These are phyloP conservation scores for Bidens hawaiensis DNA, from an alignment of 140 eudicot species.

Conservation along the genomic window DNA sequence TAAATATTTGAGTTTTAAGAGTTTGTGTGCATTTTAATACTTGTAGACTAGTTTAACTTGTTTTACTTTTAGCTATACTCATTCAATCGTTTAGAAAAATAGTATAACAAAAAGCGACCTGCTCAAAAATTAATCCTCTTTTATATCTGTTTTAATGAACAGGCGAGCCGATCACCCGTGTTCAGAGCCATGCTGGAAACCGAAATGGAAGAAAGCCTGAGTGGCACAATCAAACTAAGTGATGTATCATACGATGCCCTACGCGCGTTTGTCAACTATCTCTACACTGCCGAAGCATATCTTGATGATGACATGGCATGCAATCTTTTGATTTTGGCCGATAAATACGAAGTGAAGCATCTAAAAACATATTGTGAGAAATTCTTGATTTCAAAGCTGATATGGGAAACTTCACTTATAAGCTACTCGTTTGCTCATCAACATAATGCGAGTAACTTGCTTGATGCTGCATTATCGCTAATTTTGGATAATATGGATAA, in stretches of 20 bases:
- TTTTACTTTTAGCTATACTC: not conserved
- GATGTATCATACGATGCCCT: conserved; percentile 83
- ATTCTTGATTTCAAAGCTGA: conserved; percentile 66
- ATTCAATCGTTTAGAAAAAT: not conserved
- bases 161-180: conserved; percentile 97
- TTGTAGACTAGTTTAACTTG: not conserved
- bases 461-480: conserved; percentile 66
- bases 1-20: not conserved
- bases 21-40: not conserved
- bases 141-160: conserved; percentile 4
- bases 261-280: conserved; percentile 67
- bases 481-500: conserved; percentile 87
- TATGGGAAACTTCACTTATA: conserved; percentile 80
- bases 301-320: conserved; percentile 82
- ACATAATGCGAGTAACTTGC: conserved; percentile 68
- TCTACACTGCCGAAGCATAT: conserved; percentile 91
- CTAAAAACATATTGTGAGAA: conserved; percentile 86
- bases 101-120: not conserved
- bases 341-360: conserved; percentile 87
- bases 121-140: no score
- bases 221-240: conserved; percentile 84
- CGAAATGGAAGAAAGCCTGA: conserved; percentile 91
- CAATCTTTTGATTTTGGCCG: conserved; percentile 79
- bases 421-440: conserved; percentile 82
- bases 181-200: conserved; percentile 94